Evolutionary conservation across 2,329 filamentous ascomycete genomes (phyloP), one percentile per base, ranked within the genome.

Genomic region (Sporothrix schenckii): DNA sequence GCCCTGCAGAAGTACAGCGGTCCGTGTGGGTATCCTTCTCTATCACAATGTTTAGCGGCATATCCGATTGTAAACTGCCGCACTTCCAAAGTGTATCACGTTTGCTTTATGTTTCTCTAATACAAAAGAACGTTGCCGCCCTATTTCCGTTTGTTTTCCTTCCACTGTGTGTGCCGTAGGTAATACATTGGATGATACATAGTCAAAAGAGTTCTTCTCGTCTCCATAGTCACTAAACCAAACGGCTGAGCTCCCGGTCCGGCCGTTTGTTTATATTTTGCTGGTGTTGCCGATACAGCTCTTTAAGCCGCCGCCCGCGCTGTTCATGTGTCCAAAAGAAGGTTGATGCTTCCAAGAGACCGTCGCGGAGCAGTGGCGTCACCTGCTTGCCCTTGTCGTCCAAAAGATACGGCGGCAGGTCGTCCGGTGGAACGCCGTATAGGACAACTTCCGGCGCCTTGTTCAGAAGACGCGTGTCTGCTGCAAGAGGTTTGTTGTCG

Each of bases 291-390:
- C 71, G 73, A 44, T 69, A 73, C 27, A 87, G 74, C 54, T 80
- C 79, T 73, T 80, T 81, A 16, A 88, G 75, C 73, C 80, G 82
- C 69, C 80, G 78, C 60, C 44, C 41, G 27, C 52, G 66, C 9
- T 74, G 72, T 10, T 68, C 66, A 0, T 11, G 61, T 6, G 73
- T 50, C 72, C 56, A 68, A n/a, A 70, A 52, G 13, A 70, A 10
- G 7, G 66, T 30, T 16, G 72, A 70, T 10, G 58, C 39, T 27
- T 70, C 65, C 14, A 73, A 34, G 10, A 72, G 19, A n/a, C 65
- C 86, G 34, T 82, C 78, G n/a, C 76, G 76, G 24, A 89, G 78
- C 14, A 84, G 87, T 0, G 87, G 87, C 6, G 87, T 90, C 47
- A 89, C 83, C 76, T 89, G 86, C 3, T 80, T 79, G 16, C 87